Base-by-base conservation (phyloP, 2,329 filamentous ascomycete species). In the Alternaria brassicicola region DNA sequence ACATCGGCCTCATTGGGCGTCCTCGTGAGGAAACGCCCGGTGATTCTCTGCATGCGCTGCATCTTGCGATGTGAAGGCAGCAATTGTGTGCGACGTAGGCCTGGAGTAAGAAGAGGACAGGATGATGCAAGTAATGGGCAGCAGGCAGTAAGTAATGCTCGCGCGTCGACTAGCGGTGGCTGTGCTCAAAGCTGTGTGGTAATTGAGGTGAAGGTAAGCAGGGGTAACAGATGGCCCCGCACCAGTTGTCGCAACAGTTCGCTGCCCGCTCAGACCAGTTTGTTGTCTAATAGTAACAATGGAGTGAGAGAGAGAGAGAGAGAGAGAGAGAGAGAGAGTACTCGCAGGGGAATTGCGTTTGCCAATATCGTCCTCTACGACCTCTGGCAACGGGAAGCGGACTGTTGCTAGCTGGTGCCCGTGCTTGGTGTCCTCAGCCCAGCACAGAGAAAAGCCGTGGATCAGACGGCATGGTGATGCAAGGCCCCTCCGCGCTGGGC, bases 1-100 rank as follows among this genome's bases (percentile, higher is more conserved):
- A 94, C 88, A 72, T 92, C 89, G 64, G 88, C 88, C 73, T 92
- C 89, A 76, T 95, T 89, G 55, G 89, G 90, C 23, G 88, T 87
- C 61, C 88, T 85, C 71, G 86, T 87, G 78, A 87, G 84, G 72
- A 93, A 85, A 77, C 86, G 88, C 61, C 89, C 90, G 66, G 93
- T 89, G 71, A 89, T 87, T 63, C 91, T 83, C 73, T 93, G 88
- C 78, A 95, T 85, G 42, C 86, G 85, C 76, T 90, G 87, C 88
- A 90, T 90, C 43, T 68, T 84, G 50, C 69, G 65, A 49, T 52
- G 61, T 43, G 30, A 25, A 43, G 64, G 53, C 54, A 48, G 65
- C 63, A 64, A 62, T 62, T 57, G 64, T 45, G 59, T 36, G 61
- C 57, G 49, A 63, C 42, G 55, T 43, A 35, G 55, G 54, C 42